phyloP scores from a whole-genome alignment of 257 asterid genomes.

The Petunia secreta region DNA sequence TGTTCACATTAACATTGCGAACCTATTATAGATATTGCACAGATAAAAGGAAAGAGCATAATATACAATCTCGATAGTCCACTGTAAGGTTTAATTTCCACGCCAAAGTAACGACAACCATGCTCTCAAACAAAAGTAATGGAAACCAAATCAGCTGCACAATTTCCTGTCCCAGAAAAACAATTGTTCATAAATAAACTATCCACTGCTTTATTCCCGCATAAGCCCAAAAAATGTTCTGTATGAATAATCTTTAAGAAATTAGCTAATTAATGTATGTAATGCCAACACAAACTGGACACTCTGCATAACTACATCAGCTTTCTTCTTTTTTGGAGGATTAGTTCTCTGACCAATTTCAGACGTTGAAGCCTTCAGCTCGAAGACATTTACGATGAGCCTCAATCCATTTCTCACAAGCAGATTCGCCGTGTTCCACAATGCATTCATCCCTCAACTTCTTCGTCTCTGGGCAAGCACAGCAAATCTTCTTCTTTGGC shows the following conservation, averaged over 20 bases:
- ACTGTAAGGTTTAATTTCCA: neutral
- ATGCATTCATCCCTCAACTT: conserved; percentile 84
- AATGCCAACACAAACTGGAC: neutral
- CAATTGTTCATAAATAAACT: neutral
- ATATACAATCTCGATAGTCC: neutral
- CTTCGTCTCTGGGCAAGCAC: conserved; percentile 95
- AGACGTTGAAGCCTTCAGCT: conserved; percentile 89
- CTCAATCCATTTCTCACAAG: conserved; percentile 81
- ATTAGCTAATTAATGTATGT: neutral
- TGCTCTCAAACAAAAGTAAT: neutral
- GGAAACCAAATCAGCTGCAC: neutral
- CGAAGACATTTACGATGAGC: conserved; percentile 86
- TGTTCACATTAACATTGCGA: too few relatives aligned
- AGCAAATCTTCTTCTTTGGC: conserved; percentile 92
- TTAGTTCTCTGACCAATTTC: conserved; percentile 27
- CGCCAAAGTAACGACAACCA: too few relatives aligned
- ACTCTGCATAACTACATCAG: neutral
- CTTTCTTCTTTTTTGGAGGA: neutral
- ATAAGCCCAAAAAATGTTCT: neutral
- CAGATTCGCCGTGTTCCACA: conserved; percentile 77
- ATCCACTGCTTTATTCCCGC: neutral
- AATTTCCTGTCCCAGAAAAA: neutral
- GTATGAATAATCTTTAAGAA: neutral
- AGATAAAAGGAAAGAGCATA: neutral
- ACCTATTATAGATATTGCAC: neutral